These are phyloP conservation scores for Fragilariopsis cylindrus DNA, from an alignment of 108 stramenopile species.

Conservation along the genomic window DNA sequence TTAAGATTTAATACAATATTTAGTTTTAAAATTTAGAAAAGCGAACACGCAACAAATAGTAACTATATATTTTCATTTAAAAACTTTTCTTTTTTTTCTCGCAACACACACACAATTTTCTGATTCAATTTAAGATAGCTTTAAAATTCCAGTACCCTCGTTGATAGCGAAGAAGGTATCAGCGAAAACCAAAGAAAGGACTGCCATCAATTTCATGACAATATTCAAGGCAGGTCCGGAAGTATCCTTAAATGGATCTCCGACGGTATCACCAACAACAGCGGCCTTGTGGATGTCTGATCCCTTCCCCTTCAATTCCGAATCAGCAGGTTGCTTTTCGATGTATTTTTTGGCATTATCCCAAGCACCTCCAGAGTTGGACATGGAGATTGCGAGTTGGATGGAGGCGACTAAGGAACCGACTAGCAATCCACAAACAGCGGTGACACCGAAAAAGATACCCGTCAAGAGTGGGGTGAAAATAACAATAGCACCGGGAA, in stretches of 20 bases:
- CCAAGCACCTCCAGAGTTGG: conserved; percentile 99
- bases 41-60: no score
- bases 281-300: conserved; percentile 95
- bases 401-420: conserved; percentile 90
- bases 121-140: conserved; percentile 34
- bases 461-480: conserved; percentile 96
- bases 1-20: no score
- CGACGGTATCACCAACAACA: conserved; percentile 97
- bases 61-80: no score
- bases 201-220: conserved; percentile 99
- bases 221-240: conserved; percentile 97
- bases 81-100: no score
- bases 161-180: conserved; percentile 95
- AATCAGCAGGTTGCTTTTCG: conserved; percentile 87
- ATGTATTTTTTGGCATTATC: conserved; percentile 99
- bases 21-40: no score
- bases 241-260: conserved; percentile 99
- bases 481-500: conserved; percentile 96
- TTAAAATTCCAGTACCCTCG: conserved; percentile 75
- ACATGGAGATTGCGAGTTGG: conserved; percentile 97
- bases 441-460: conserved; percentile 94
- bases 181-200: conserved; percentile 95
- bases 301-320: conserved; percentile 90
- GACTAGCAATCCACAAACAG: conserved; percentile 94
- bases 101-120: no score